These are phyloP conservation scores for Beta vulgaris DNA, from an alignment of 148 eudicot species.

Conservation along the genomic window DNA sequence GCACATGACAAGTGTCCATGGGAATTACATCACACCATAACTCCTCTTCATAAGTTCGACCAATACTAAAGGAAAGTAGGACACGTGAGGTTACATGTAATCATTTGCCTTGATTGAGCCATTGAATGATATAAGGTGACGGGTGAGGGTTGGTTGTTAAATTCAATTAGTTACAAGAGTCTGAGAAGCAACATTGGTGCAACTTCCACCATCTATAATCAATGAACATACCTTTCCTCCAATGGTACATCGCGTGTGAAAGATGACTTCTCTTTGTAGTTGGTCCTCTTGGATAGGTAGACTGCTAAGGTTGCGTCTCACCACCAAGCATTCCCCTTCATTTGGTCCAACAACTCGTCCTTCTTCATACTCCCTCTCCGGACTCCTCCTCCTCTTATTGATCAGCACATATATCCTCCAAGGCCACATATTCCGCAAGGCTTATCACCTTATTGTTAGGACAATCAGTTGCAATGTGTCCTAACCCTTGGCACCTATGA, in stretches of 20 bases:
- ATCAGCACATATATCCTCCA: too few relatives aligned
- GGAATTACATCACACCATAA: not conserved
- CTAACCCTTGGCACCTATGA: too few relatives aligned
- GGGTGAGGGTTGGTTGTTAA: not conserved
- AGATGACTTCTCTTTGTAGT: not conserved
- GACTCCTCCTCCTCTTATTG: not conserved
- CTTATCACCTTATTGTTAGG: not conserved
- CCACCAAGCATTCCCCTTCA: not conserved
- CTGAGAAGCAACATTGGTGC: not conserved
- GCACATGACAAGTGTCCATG: not conserved
- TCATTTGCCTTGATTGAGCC: not conserved
- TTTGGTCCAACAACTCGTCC: not conserved
- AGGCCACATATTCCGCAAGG: not conserved
- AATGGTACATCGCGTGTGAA: not conserved
- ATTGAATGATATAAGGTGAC: not conserved
- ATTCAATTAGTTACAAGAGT: not conserved
- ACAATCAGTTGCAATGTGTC: too few relatives aligned
- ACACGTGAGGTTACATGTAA: not conserved
- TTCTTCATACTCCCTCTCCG: not conserved
- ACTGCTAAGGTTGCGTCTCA: not conserved
- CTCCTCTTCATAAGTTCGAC: too few relatives aligned
- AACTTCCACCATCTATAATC: not conserved
- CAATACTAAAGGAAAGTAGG: not conserved
- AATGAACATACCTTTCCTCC: not conserved
- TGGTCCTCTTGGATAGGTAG: not conserved